These are phyloP conservation scores for Cicer arietinum DNA, from an alignment of 306 rosid species.

Conservation along the genomic window DNA sequence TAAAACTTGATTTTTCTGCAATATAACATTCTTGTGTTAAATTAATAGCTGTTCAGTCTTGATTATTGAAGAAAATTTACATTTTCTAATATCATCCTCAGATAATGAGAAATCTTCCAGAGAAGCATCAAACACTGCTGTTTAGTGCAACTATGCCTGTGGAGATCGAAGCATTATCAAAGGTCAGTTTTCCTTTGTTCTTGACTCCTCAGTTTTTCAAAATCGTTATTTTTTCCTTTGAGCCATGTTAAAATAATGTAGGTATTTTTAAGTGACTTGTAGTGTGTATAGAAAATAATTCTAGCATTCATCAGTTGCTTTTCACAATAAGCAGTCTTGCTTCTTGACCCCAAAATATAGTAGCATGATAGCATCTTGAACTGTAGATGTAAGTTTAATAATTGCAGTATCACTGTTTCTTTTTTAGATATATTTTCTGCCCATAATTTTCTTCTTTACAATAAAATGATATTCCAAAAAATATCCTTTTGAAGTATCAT, in stretches of 20 bases:
- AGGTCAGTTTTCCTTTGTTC: slow-evolving; percentile 54
- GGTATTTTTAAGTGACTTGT: slow-evolving; percentile 22
- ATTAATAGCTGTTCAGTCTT: neutral
- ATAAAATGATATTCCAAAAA: slow-evolving; percentile 7
- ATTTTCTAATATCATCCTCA: slow-evolving; percentile 45
- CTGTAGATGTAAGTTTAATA: neutral
- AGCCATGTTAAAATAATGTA: slow-evolving; percentile 1
- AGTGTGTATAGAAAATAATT: slow-evolving; percentile 8
- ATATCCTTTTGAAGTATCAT: neutral
- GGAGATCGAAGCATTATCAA: slow-evolving; percentile 84
- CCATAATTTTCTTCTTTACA: slow-evolving; percentile 7
- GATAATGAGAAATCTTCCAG: slow-evolving; percentile 83
- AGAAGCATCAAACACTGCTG: slow-evolving; percentile 82
- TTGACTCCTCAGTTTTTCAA: neutral
- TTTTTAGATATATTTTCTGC: neutral
- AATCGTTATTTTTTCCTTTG: slow-evolving; percentile 22
- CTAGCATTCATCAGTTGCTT: slow-evolving; percentile 29
- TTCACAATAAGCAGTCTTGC: slow-evolving; percentile 10
- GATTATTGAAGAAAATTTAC: slow-evolving; percentile 35
- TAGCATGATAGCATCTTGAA: slow-evolving; percentile 26
- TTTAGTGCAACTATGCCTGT: slow-evolving; percentile 93
- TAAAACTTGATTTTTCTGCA: slow-evolving; percentile 15
- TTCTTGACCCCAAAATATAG: slow-evolving; percentile 26
- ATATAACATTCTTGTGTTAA: slow-evolving; percentile 6
- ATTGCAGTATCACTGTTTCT: slow-evolving; percentile 9